A percentile compares a stretch with the other conserved stretches of the same genome.
Conservation (phyloP, 176 grass and related monocot species). For the Phyllostachys edulis region DNA sequence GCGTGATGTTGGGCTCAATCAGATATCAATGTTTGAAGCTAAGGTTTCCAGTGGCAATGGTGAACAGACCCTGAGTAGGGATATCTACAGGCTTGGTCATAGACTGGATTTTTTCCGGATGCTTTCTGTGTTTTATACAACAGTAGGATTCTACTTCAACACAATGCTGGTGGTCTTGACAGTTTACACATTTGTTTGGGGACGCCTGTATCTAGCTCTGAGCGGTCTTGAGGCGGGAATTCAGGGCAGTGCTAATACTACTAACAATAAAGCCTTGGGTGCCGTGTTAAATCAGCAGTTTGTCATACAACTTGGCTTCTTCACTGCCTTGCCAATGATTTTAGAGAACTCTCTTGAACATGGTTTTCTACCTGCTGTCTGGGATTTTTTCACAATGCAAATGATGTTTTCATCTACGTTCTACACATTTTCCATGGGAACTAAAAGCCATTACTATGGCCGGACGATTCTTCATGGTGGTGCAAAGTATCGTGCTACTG, state of each 20-base stretch:
- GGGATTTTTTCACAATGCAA: slow-evolving; percentile 98
- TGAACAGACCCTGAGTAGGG: slow-evolving; percentile 95
- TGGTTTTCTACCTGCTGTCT: slow-evolving; percentile 81
- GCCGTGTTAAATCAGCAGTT: slow-evolving; percentile 90
- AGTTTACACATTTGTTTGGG: slow-evolving; percentile 94
- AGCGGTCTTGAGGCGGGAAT: slow-evolving; percentile 92
- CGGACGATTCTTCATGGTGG: slow-evolving; percentile 98
- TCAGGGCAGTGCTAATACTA: slow-evolving; percentile 63
- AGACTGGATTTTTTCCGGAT: slow-evolving; percentile 93
- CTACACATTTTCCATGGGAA: slow-evolving; percentile 98
- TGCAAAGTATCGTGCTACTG: slow-evolving; percentile 94
- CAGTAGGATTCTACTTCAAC: slow-evolving; percentile 97
- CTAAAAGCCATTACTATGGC: slow-evolving; percentile 90
- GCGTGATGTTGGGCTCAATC: slow-evolving; percentile 94
- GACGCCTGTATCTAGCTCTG: slow-evolving; percentile 83
- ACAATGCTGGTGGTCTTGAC: slow-evolving; percentile 97
- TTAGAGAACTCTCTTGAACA: slow-evolving; percentile 88
- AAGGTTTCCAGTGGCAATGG: slow-evolving; percentile 98
- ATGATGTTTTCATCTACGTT: slow-evolving; percentile 86
- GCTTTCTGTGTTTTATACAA: slow-evolving; percentile 96
- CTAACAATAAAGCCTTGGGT: slow-evolving; percentile 81
- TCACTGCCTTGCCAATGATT: slow-evolving; percentile 96
- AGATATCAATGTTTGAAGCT: slow-evolving; percentile 99
- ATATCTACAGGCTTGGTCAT: slow-evolving; percentile 91
- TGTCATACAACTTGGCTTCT: slow-evolving; percentile 84